Evolutionary conservation across 1,139 yeast genomes (phyloP), one percentile per base, ranked within the genome.

Genomic region (Sugiyamaella neomexicana): DNA sequence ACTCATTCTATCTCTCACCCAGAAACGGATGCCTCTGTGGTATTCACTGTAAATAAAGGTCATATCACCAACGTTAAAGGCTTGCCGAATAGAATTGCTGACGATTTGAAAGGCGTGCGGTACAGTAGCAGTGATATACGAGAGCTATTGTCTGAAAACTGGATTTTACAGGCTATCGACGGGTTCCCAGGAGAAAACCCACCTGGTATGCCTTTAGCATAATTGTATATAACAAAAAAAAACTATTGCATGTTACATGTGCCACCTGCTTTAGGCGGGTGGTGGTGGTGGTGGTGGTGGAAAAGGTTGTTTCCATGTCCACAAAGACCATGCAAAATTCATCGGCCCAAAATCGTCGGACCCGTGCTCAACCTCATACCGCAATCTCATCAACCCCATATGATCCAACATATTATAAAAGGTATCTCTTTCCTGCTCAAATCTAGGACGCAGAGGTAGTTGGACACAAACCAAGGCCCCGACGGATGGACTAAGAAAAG

Each of bases 301-400:
- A n/a, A n/a, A n/a, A n/a, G n/a, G 31, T 27, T 27, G 8, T 27
- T 17, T 39, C 68, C 61, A 59, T 38, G 46, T 49, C 72, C 74
- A 72, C 23, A 66, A 37, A 2, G 69, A 61, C 61, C 64, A 70
- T 5, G 64, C 66, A 65, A 83, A 90, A 42, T 75, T 68, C 61
- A 83, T 83, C 39, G 77, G 78, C 0, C 98, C 98, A 75, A 90
- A 93, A 66, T 93, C 98, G 65, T 93, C 98, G 54, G 73, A 74
- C 0, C 97, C 97, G 10, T 75, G 72, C 59, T 86, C 87, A 29
- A 69, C 70, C 1, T 71, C 74, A 42, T 70, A 70, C 4, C 62
- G 58, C 0, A 64, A 54, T 13, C 63, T 60, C 16, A 27, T 16
- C 37, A 70, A 60, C 0, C 75, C 75, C 5, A 72, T 62, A 0